Base-by-base conservation (phyloP, 805 yeast species). In the Candida schatavii region DNA sequence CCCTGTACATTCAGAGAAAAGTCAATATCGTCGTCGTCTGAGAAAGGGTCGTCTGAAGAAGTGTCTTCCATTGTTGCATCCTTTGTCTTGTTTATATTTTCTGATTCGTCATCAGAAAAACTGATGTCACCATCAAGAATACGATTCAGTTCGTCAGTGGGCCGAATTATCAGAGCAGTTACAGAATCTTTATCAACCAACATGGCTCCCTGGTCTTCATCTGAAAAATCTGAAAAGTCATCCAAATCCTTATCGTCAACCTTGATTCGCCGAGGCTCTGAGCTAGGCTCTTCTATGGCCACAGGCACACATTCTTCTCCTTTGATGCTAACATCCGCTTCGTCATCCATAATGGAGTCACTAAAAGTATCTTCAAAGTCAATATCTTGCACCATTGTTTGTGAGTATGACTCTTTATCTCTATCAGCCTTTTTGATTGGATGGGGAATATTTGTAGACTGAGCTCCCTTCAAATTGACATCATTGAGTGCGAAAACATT, bases 21-120 rank as follows among this genome's bases (percentile, higher is more conserved):
- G 22, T 22, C 15, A n/a, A 34, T 22, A 14, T 34, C 37, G 26
- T 62, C 68, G 41, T 62, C 67, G 40, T 62, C 67, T 10, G 62
- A 57, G 33, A 59, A 59, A 2, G 62, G 60, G 43, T 60, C 62
- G 19, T 54, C 57, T 3, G 56, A 23, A 23, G 27, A 50, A 7
- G 11, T 23, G 11, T 23, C 27, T 23, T 23, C 27, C 7, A 23
- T 23, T 23, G 27, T 23, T 23, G 7, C 27, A 11, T 7, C 11
- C n/a, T n/a, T n/a, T n/a, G n/a, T n/a, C n/a, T n/a, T n/a, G n/a
- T n/a, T n/a, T n/a, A n/a, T n/a, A n/a, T n/a, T 23, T 23, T 23
- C 27, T 23, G 27, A 23, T 7, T 23, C 27, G 27, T 11, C 27
- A 23, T 23, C n/a, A n/a, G n/a, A n/a, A n/a, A n/a, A n/a, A n/a